Conservation (phyloP, 345 rosid species). For the Euphorbia pulcherrima region DNA sequence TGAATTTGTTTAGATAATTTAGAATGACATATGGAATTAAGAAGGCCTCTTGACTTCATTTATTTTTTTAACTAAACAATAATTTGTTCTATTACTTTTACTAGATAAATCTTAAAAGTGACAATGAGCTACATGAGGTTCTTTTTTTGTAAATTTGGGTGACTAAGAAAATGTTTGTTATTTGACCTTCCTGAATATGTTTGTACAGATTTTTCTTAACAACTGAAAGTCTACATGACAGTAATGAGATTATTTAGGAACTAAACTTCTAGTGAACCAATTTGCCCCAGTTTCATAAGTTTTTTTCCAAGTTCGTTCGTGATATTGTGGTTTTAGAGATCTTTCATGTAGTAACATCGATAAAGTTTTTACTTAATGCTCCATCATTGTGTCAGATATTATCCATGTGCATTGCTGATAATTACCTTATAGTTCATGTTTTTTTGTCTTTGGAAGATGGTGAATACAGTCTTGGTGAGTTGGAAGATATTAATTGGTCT, state of each 20-base stretch:
- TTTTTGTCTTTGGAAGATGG: conserved; percentile 21
- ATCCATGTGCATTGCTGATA: neutral
- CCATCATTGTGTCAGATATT: neutral
- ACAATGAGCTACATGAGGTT: neutral
- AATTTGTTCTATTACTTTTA: neutral
- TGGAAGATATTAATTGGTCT: conserved; percentile 25
- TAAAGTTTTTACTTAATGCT: neutral
- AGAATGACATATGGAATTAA: neutral
- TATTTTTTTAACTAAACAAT: neutral
- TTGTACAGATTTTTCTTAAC: neutral
- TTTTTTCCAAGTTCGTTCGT: neutral
- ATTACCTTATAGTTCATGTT: conserved; percentile 9
- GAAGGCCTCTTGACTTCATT: neutral
- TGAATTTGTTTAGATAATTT: neutral
- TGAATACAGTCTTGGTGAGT: conserved; percentile 18
- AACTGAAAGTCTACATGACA: neutral
- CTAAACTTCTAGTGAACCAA: neutral
- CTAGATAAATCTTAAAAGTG: neutral
- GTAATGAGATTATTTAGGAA: neutral
- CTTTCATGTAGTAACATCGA: neutral
- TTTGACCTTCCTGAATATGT: neutral
- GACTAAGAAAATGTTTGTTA: neutral
- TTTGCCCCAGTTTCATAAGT: neutral
- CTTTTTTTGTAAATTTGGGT: neutral
- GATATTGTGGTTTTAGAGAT: neutral